Conservation (phyloP, 345 rosid species). For the Clausena lansium region DNA sequence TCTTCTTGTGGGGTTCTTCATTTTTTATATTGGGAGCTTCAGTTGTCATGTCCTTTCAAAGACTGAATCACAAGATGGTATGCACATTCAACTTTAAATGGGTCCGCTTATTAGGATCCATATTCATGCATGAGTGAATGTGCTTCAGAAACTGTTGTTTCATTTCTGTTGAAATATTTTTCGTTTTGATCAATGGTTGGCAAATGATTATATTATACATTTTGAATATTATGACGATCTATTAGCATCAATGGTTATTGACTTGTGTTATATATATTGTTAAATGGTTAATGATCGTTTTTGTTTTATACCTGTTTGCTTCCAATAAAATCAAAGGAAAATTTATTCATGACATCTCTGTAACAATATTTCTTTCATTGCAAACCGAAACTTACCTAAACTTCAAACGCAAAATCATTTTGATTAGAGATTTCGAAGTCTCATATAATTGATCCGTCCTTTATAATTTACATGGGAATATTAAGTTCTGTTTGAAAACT, state of each 20-base stretch:
- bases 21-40: constrained; percentile 35
- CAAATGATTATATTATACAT: neutral
- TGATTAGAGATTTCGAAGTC: neutral
- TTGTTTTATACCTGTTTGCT: neutral
- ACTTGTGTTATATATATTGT: neutral
- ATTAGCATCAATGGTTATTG: neutral
- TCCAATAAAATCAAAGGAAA: neutral
- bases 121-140: neutral
- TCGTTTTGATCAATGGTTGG: neutral
- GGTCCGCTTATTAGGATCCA: neutral
- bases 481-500: neutral
- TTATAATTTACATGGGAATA: neutral
- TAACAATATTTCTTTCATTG: neutral
- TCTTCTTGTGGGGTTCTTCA: constrained; percentile 21
- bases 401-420: neutral
- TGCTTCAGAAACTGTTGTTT: neutral
- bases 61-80: constrained; percentile 61
- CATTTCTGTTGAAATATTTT: neutral
- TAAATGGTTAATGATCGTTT: neutral
- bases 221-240: no score
- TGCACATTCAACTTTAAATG: neutral
- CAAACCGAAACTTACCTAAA: no score
- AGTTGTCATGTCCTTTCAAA: constrained; percentile 40
- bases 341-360: neutral
- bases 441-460: neutral